Evolutionary conservation across 148 eudicot genomes (phyloP).

Genomic region (Persicaria tinctoria): DNA sequence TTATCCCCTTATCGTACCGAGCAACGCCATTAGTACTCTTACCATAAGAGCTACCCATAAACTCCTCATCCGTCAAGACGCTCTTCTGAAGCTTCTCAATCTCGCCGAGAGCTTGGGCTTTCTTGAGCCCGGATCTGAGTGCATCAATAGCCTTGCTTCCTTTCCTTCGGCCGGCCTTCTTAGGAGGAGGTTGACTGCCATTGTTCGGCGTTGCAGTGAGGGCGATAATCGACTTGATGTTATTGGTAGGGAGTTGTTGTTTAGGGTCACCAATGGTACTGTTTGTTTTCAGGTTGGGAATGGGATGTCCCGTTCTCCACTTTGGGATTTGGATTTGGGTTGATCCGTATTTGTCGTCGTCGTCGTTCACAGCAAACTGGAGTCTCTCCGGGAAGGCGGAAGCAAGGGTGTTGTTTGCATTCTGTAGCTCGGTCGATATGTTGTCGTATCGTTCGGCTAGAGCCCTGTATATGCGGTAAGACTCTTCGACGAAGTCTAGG

Average conservation of each 20-base stretch:
- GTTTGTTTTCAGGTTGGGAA: conserved; percentile 18
- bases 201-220: conserved; percentile 31
- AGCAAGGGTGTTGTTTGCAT: conserved; percentile 84
- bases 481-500: conserved; percentile 65
- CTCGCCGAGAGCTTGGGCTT: conserved; percentile 60
- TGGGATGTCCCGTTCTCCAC: conserved; percentile 13
- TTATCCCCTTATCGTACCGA: conserved; percentile 61
- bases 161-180: conserved; percentile 12
- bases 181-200: not conserved
- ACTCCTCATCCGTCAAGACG: conserved; percentile 73
- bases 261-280: conserved; percentile 42
- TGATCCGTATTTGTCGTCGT: conserved; percentile 38
- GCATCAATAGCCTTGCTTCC: conserved; percentile 16
- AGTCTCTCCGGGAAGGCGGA: conserved; percentile 77
- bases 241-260: conserved; percentile 45
- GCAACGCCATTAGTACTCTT: conserved; percentile 41
- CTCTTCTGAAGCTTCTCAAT: conserved; percentile 82
- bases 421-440: conserved; percentile 76
- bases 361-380: conserved; percentile 59
- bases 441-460: conserved; percentile 86
- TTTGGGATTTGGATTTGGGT: conserved; percentile 18
- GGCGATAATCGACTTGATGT: conserved; percentile 46
- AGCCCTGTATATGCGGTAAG: conserved; percentile 55
- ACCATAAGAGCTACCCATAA: conserved; percentile 68
- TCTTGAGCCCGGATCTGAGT: conserved; percentile 58